Evolutionary conservation across 352 stramenopile species (phyloP).

Genomic region (Blastocystis sp.): DNA sequence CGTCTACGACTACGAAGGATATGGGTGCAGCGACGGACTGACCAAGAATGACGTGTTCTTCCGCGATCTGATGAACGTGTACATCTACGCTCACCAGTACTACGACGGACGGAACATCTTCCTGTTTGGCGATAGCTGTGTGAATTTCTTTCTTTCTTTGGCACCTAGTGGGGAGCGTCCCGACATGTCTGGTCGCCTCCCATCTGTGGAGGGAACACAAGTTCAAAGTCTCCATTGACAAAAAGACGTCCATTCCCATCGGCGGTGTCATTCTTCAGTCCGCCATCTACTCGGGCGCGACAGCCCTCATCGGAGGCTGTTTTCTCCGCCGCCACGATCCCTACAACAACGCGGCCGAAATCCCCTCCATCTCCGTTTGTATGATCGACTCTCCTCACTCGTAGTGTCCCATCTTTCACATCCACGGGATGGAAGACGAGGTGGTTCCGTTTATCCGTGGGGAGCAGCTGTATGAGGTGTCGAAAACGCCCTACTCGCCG

Average conservation of each 20-base stretch:
- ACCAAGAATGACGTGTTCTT: background rate
- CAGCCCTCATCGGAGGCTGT: background rate
- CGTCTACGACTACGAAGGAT: conserved; percentile 43
- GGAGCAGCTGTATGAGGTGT: background rate
- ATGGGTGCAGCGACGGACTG: conserved; percentile 14
- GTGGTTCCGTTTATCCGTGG: background rate
- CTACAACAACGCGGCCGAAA: conserved; percentile 11
- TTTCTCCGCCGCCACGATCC: background rate
- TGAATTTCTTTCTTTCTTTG: background rate
- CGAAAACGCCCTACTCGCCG: background rate
- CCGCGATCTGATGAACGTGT: background rate
- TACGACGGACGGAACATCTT: conserved; percentile 35
- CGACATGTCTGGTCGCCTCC: background rate
- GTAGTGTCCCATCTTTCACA: conserved; percentile 43
- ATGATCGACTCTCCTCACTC: background rate
- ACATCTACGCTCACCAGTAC: conserved; percentile 15
- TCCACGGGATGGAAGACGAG: conserved; percentile 19
- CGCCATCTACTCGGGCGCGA: background rate
- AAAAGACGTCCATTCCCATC: background rate
- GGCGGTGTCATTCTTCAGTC: conserved; percentile 42
- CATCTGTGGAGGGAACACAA: background rate
- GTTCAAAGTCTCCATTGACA: background rate
- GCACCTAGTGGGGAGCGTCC: conserved; percentile 2
- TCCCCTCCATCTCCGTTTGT: background rate
- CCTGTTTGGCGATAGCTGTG: conserved; percentile 25